These are phyloP conservation scores for Solanum appendiculatum DNA, from an alignment of 257 asterid species.

Conservation along the genomic window DNA sequence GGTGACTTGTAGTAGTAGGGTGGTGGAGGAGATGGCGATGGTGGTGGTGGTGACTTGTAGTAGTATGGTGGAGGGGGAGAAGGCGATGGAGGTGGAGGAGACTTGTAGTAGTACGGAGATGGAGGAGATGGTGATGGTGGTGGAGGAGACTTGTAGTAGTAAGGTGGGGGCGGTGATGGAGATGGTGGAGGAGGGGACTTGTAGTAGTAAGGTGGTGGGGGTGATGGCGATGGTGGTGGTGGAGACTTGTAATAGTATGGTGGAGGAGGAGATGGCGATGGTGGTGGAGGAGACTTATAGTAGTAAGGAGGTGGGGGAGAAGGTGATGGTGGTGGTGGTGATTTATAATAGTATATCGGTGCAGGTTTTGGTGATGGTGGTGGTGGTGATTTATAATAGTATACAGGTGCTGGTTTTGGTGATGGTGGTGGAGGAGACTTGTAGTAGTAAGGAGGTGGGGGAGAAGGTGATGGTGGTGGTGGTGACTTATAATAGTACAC, in stretches of 20 bases:
- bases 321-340: not conserved
- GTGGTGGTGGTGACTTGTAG: not conserved
- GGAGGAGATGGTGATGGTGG: not conserved
- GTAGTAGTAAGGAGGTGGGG: not conserved
- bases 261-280: accelerated
- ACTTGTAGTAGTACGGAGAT: not conserved
- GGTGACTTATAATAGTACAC: not conserved
- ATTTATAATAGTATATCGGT: not conserved
- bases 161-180: not conserved
- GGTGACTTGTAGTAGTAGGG: not conserved
- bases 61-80: not conserved
- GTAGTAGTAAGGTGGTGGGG: accelerated
- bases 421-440: not conserved
- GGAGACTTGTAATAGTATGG: not conserved
- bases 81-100: not conserved
- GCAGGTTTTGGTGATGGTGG: not conserved
- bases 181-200: not conserved
- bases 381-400: not conserved
- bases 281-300: not conserved
- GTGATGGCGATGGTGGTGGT: accelerated
- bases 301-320: accelerated
- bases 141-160: not conserved
- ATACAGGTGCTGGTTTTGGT: not conserved
- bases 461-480: not conserved
- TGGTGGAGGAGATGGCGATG: not conserved